Conservation (phyloP, 139 green algal species). For the Chlamydomonas sphaeroides region DNA sequence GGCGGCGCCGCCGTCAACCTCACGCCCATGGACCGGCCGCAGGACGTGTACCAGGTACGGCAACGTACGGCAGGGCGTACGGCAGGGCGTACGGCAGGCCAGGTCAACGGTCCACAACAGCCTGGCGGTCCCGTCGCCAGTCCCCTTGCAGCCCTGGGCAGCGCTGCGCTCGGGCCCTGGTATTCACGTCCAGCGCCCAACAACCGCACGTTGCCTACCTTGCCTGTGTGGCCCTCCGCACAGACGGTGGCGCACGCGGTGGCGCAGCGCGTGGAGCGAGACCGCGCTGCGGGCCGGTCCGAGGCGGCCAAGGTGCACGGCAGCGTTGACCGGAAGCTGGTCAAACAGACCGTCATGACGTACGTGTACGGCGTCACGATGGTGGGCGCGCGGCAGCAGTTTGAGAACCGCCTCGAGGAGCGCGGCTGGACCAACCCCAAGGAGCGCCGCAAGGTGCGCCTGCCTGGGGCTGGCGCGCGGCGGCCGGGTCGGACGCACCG, state of each 20-base stretch:
- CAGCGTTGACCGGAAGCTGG: conserved; percentile 95
- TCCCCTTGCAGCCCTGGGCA: too few species aligned
- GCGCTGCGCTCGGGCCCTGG: too few species aligned
- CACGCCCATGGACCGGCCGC: conserved; percentile 66
- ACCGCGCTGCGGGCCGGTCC: conserved; percentile 46
- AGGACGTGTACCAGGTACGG: conserved; percentile 89
- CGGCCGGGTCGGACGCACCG: too few species aligned
- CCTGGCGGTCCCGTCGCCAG: too few species aligned
- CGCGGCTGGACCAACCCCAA: conserved; percentile 66
- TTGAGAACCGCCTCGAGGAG: conserved; percentile 82
- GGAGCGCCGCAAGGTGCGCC: conserved; percentile 54
- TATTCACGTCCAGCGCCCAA: too few species aligned
- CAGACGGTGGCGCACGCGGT: conserved; percentile 62
- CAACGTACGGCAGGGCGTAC: too few species aligned
- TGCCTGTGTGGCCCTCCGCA: too few species aligned
- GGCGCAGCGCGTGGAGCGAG: conserved; percentile 47
- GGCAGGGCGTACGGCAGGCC: too few species aligned
- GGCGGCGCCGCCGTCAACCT: conserved; percentile 92
- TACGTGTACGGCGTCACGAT: conserved; percentile 98
- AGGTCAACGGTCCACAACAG: too few species aligned
- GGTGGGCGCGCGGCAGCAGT: conserved; percentile 90
- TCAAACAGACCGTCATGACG: conserved; percentile 99
- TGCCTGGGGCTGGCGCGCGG: too few species aligned
- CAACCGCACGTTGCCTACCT: too few species aligned
- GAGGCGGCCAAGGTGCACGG: conserved; percentile 34